Base-by-base conservation (phyloP, 2,329 filamentous ascomycete species). In the Boeremia lycopersici region DNA sequence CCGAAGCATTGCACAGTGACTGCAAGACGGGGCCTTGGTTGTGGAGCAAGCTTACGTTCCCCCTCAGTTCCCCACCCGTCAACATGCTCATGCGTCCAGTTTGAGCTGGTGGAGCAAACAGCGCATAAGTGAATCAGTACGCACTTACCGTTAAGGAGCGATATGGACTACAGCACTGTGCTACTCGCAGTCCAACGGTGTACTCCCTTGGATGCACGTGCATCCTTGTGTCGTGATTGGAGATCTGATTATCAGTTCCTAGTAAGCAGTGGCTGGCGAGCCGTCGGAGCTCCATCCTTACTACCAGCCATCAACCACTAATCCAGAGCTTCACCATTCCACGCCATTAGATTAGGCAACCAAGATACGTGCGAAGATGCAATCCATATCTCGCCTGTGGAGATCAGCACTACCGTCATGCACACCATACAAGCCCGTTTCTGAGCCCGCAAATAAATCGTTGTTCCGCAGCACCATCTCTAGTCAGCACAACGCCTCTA, bases 381-480 rank as follows among this genome's bases (percentile, higher is more conserved):
- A 30, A 36, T 44, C 25, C 38, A 36, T 15, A 45, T 35, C 29
- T 31, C 60, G 56, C 45, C 56, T 56, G 59, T 55, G 46, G 41
- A 57, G 47, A 56, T 59, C 51, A 51, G 49, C 45, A 48, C 52
- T 43, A 53, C 55, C 38, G 33, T 43, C 47, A 59, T 56, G 48
- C 44, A 60, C 51, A 61, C 60, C 59, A 62, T 62, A 60, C 52
- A 59, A 48, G 46, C 60, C 56, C 57, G 58, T 48, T 9, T 15
- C 15, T 29, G 31, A 35, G 11, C 47, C 47, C 51, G 39, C 65
- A 55, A 66, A 66, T 68, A 50, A 46, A 48, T 52, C 28, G 29
- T 42, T 55, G 47, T 62, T 41, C 43, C 59, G 39, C 33, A 36
- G 38, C 63, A 66, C 63, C 63, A 68, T 43, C 56, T 54, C 36